Conservation (phyloP, 179 eudicot species). For the Spinacia oleracea region DNA sequence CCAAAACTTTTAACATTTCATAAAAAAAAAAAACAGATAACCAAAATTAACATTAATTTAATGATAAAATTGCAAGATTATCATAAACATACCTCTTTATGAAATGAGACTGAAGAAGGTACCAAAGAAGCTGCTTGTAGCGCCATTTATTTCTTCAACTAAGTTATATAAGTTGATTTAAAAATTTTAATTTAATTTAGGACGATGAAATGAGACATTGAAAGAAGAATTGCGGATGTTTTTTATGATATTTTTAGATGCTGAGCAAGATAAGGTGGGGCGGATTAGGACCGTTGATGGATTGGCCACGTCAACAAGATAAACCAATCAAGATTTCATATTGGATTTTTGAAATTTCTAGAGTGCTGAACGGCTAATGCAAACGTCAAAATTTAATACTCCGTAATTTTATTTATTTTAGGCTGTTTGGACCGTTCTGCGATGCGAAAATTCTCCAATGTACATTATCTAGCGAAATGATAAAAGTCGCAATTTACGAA, state of each 20-base stretch:
- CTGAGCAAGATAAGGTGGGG: slow-evolving; percentile 26
- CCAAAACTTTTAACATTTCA: neutral
- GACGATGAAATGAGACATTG: neutral
- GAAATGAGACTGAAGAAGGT: slow-evolving; percentile 45
- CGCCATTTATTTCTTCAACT: slow-evolving; percentile 38
- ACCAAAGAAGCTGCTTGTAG: slow-evolving; percentile 57
- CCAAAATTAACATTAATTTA: neutral
- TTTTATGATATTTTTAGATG: neutral
- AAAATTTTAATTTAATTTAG: neutral
- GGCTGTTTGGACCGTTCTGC: too few species aligned
- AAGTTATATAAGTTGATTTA: neutral
- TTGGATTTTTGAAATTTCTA: slow-evolving; percentile 8
- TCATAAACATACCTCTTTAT: slow-evolving; percentile 45
- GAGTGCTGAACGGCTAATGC: neutral
- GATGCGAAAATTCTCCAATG: too few species aligned
- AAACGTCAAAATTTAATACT: too few species aligned
- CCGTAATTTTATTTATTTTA: too few species aligned
- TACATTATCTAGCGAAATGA: too few species aligned
- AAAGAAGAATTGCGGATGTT: neutral
- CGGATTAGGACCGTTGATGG: slow-evolving; percentile 13
- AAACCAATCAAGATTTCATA: slow-evolving; percentile 20
- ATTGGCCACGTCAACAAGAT: slow-evolving; percentile 27
- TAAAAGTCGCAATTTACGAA: too few species aligned
- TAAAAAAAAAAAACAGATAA: neutral
- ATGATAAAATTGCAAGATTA: neutral